Conservation (phyloP, 306 rosid species). For the Sechiopsis laciniata region DNA sequence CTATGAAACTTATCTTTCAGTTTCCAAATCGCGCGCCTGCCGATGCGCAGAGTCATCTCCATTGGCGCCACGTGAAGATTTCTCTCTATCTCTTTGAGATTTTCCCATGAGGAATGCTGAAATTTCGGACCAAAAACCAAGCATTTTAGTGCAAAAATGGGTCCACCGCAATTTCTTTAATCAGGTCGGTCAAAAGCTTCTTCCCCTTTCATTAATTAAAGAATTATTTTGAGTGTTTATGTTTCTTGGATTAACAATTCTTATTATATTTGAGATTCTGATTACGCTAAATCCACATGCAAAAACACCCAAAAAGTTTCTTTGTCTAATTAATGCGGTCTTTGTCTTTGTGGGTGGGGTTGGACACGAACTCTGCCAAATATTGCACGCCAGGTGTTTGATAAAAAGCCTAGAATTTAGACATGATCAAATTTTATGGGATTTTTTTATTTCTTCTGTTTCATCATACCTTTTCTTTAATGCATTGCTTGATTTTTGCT, state of each 20-base stretch:
- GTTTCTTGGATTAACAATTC: neutral
- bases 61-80: neutral
- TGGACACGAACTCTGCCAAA: neutral
- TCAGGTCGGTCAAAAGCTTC: constrained; percentile 18
- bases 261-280: neutral
- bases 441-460: neutral
- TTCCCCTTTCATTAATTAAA: constrained; percentile 1
- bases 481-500: neutral
- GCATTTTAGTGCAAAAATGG: constrained; percentile 17
- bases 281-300: constrained; percentile 20
- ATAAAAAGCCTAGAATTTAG: constrained; percentile 16
- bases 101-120: neutral
- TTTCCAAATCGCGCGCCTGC: neutral
- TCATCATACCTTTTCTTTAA: neutral
- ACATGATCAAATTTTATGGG: neutral
- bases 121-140: constrained; percentile 8
- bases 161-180: constrained; percentile 9
- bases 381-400: constrained; percentile 13
- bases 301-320: neutral
- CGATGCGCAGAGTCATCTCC: neutral
- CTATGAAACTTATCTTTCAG: neutral
- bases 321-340: constrained; percentile 11
- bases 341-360: neutral
- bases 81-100: neutral
- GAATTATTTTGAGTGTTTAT: neutral